Percentiles rank a stretch among this genome's conserved stretches.
These are phyloP conservation scores for Clathrospora elynae DNA, from an alignment of 2,329 filamentous ascomycete species.

Conservation along the genomic window DNA sequence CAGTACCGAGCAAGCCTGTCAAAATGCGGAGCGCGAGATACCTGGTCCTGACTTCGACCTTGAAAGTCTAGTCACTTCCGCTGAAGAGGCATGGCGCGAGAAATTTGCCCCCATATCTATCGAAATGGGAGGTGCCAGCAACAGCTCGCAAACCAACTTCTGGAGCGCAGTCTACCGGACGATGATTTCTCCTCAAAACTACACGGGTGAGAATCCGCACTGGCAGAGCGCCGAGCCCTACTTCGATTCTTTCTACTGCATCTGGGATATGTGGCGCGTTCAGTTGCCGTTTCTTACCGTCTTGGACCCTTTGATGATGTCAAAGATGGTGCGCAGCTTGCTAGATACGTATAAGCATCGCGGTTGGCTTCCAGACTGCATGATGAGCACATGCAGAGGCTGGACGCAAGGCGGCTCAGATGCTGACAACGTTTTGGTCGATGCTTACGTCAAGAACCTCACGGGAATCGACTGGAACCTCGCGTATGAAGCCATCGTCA, in stretches of 20 bases:
- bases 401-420: constrained; percentile 78
- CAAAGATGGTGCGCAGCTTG: constrained; percentile 70
- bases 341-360: constrained; percentile 74
- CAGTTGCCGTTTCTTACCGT: constrained; percentile 71
- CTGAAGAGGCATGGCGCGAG: constrained; percentile 49
- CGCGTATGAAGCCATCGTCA: constrained; percentile 47
- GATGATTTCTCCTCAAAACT: constrained; percentile 55
- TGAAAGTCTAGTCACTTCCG: constrained; percentile 53
- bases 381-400: constrained; percentile 76
- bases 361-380: constrained; percentile 76
- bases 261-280: constrained; percentile 55
- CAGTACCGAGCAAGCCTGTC: constrained; percentile 67
- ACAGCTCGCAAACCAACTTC: constrained; percentile 49
- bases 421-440: constrained; percentile 72
- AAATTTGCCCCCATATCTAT: constrained; percentile 50
- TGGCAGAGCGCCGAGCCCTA: constrained; percentile 54
- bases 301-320: constrained; percentile 66
- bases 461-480: constrained; percentile 50
- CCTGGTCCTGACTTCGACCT: constrained; percentile 65
- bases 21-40: constrained; percentile 71
- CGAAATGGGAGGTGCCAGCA: constrained; percentile 43
- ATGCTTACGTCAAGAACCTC: constrained; percentile 72
- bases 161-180: constrained; percentile 55
- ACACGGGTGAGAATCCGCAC: constrained; percentile 55
- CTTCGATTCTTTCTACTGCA: constrained; percentile 65